Evolutionary conservation across 768 basidiomycete species (phyloP).

Genomic region (Candolleomyces aberdarensis): DNA sequence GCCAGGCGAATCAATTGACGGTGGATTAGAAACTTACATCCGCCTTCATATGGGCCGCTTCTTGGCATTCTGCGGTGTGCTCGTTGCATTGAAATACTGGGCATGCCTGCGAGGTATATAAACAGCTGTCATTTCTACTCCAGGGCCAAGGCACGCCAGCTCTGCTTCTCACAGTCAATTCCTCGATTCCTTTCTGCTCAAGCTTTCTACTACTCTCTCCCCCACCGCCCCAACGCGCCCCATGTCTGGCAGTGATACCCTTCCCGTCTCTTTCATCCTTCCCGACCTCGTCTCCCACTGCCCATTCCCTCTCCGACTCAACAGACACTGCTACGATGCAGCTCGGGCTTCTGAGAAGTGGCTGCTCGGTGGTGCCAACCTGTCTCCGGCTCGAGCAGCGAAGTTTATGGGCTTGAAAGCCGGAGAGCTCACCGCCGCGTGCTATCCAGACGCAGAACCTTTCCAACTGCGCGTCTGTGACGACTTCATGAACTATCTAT

Average conservation of each 20-base stretch:
- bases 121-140: slow-evolving; percentile 2
- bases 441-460: slow-evolving; percentile 52
- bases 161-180: slow-evolving; percentile 1
- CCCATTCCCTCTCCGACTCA: slow-evolving; percentile 39
- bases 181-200: not conserved
- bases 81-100: not conserved
- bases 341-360: slow-evolving; percentile 46
- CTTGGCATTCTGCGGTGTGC: slow-evolving; percentile 6
- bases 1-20: slow-evolving; percentile 10
- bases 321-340: slow-evolving; percentile 39
- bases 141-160: slow-evolving; percentile 9
- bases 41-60: slow-evolving; percentile 10
- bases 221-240: not conserved
- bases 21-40: slow-evolving; percentile 12
- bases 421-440: slow-evolving; percentile 63
- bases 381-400: slow-evolving; percentile 36
- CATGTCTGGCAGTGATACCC: not conserved
- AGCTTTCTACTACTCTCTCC: not conserved
- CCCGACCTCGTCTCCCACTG: slow-evolving; percentile 55
- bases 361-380: slow-evolving; percentile 42
- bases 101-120: slow-evolving; percentile 3
- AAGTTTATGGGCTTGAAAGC: slow-evolving; percentile 59
- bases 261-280: slow-evolving; percentile 41
- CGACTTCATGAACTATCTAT: slow-evolving; percentile 65
- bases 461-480: slow-evolving; percentile 62